A percentile compares a stretch with the other conserved stretches of the same genome.
These are phyloP conservation scores for Dittrichia graveolens DNA, from an alignment of 129 eudicot genomes.

Conservation along the genomic window DNA sequence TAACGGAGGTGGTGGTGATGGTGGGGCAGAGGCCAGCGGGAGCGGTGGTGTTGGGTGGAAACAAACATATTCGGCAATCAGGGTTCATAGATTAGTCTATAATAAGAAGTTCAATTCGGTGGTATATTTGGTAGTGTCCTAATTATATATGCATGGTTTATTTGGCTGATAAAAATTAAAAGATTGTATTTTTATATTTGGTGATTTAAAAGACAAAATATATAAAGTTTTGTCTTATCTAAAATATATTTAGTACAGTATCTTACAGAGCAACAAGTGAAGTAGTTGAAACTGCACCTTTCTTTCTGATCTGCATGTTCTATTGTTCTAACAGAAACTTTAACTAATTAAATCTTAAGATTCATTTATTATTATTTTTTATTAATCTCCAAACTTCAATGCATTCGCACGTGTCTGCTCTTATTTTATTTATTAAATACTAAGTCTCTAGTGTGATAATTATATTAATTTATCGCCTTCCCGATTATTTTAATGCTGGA, in stretches of 20 bases:
- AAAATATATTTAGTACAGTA: neutral
- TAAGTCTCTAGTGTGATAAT: neutral
- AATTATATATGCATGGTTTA: too few relatives aligned
- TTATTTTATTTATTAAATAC: neutral
- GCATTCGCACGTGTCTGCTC: constrained; percentile 19
- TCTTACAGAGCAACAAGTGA: constrained; percentile 19
- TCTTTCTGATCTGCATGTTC: constrained; percentile 23
- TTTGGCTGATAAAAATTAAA: too few relatives aligned
- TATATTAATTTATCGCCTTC: neutral
- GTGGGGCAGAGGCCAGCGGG: too few relatives aligned
- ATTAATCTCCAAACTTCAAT: constrained; percentile 20
- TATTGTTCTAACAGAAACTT: neutral
- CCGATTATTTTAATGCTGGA: neutral
- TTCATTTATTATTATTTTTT: constrained; percentile 10
- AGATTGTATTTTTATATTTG: too few relatives aligned
- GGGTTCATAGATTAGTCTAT: too few relatives aligned
- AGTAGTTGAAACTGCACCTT: constrained; percentile 9
- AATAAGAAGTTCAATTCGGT: too few relatives aligned
- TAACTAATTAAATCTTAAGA: neutral
- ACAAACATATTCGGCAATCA: too few relatives aligned
- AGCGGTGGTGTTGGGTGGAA: too few relatives aligned
- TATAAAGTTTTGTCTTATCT: too few relatives aligned
- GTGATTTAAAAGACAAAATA: too few relatives aligned
- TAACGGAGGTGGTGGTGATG: too few relatives aligned
- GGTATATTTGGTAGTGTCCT: too few relatives aligned